These are phyloP conservation scores for Aspergillus biplanus DNA, from an alignment of 495 filamentous ascomycete species.

Conservation along the genomic window DNA sequence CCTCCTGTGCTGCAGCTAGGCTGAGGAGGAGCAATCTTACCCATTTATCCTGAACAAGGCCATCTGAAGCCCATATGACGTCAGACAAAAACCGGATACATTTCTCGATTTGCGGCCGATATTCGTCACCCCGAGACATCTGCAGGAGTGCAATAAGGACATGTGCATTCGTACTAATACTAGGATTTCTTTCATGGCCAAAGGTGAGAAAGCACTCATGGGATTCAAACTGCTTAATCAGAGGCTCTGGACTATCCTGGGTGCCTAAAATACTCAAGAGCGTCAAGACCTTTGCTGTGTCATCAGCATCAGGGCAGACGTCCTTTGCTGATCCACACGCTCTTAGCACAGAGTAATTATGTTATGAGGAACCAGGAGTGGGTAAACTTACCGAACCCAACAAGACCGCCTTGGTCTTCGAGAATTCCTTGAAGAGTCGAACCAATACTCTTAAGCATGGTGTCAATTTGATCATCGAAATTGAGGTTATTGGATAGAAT, in stretches of 20 bases:
- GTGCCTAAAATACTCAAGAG: slow-evolving; percentile 27
- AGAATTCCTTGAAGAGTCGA: neutral
- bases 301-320: slow-evolving; percentile 16
- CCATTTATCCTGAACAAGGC: slow-evolving; percentile 25
- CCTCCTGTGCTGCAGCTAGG: neutral
- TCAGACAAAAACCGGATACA: slow-evolving; percentile 27
- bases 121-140: slow-evolving; percentile 16
- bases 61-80: neutral
- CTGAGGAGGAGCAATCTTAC: neutral
- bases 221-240: slow-evolving; percentile 39
- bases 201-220: slow-evolving; percentile 42
- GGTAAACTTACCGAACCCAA: slow-evolving; percentile 2
- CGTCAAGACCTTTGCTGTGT: slow-evolving; percentile 21
- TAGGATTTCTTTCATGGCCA: slow-evolving; percentile 38
- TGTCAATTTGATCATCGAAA: neutral
- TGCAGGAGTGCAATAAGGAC: slow-evolving; percentile 38
- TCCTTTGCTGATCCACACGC: neutral
- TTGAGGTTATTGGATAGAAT: neutral
- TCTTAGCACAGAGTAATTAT: neutral
- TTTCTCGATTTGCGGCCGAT: slow-evolving; percentile 26
- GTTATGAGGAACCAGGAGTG: neutral
- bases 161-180: slow-evolving; percentile 47
- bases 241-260: slow-evolving; percentile 19
- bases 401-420: neutral
- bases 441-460: neutral